Evolutionary conservation across 2,329 filamentous ascomycete genomes (phyloP).

Genomic region (Fusarium xyrophilum): DNA sequence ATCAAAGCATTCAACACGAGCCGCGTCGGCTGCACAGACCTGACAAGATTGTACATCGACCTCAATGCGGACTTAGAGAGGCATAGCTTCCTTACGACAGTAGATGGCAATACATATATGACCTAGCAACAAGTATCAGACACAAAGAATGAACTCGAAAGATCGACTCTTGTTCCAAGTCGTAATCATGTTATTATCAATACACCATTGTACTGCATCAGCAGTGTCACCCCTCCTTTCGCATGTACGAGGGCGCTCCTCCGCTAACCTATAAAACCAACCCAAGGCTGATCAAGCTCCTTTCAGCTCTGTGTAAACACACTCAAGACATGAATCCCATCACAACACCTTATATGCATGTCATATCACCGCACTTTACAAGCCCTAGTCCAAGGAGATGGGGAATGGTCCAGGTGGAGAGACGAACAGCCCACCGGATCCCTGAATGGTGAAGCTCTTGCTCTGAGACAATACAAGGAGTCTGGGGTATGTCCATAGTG

Average conservation of each 20-base stretch:
- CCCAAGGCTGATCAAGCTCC: background rate
- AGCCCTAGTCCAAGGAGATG: background rate
- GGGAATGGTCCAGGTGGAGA: background rate
- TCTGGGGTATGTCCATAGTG: slow-evolving; percentile 4
- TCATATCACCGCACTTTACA: slow-evolving; percentile 11
- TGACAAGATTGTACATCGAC: background rate
- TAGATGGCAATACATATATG: background rate
- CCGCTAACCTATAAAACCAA: background rate
- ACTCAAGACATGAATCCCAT: slow-evolving; percentile 1
- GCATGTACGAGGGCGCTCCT: slow-evolving; percentile 8
- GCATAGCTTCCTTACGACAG: background rate
- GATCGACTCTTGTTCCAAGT: background rate
- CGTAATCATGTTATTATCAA: slow-evolving; percentile 21
- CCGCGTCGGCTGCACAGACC: background rate
- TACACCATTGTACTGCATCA: slow-evolving; percentile 1
- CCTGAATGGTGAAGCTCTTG: slow-evolving; percentile 4
- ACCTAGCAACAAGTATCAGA: background rate
- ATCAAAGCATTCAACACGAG: background rate
- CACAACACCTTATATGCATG: background rate
- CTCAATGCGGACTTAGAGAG: background rate
- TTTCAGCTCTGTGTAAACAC: background rate
- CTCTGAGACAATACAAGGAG: slow-evolving; percentile 7
- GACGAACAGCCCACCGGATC: background rate
- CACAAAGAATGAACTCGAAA: background rate
- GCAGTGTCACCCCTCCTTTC: background rate